These are phyloP conservation scores for Glycine soja DNA, from an alignment of 306 rosid species.

Conservation along the genomic window DNA sequence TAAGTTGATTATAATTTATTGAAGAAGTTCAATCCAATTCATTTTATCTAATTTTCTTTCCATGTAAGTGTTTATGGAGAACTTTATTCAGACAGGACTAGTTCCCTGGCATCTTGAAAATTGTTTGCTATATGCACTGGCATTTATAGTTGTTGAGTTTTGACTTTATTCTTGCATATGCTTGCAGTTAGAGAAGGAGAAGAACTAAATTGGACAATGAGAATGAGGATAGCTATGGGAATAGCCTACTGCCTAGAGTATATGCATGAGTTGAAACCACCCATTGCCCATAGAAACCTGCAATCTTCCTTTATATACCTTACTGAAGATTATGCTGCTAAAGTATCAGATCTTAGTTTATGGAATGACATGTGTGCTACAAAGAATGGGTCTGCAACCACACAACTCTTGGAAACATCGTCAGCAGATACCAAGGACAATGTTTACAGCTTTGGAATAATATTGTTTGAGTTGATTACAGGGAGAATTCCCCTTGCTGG, in stretches of 20 bases:
- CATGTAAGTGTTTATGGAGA: background rate
- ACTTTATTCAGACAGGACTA: background rate
- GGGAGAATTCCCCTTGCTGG: conserved; percentile 58
- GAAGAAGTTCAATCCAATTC: background rate
- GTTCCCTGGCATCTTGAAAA: conserved; percentile 4
- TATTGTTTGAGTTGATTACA: conserved; percentile 80
- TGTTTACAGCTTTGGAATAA: conserved; percentile 77
- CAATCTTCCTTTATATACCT: conserved; percentile 78
- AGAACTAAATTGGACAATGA: conserved; percentile 84
- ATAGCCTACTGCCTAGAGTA: conserved; percentile 86
- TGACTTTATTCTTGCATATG: conserved; percentile 32
- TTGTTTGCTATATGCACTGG: background rate
- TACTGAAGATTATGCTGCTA: conserved; percentile 93
- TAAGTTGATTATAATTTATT: too few species aligned
- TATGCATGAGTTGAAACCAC: conserved; percentile 78
- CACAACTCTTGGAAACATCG: conserved; percentile 53
- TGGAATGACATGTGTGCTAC: conserved; percentile 63
- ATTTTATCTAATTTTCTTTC: too few species aligned
- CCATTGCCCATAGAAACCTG: conserved; percentile 64
- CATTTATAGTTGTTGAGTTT: background rate
- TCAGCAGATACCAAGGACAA: conserved; percentile 58
- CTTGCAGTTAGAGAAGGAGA: conserved; percentile 90
- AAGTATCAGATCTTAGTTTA: conserved; percentile 76
- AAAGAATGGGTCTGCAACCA: conserved; percentile 49
- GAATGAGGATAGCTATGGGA: conserved; percentile 90